Evolutionary conservation across 768 basidiomycete species (phyloP).

Genomic region (Sarcomyxa edulis): DNA sequence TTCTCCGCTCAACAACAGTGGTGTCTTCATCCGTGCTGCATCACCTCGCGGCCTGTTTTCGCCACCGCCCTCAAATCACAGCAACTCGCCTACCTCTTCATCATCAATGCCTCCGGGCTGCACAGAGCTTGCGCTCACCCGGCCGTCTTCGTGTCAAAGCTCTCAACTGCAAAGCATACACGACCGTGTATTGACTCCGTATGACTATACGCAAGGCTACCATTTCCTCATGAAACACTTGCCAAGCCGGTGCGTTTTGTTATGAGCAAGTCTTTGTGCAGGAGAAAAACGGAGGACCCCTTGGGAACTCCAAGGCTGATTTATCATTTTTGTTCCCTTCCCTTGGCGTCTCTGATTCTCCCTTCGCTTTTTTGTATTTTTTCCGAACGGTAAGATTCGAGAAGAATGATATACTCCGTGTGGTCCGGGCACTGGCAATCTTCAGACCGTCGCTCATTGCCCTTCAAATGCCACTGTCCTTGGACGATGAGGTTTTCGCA

Average conservation of each 20-base stretch:
- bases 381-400: conserved; percentile 62
- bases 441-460: conserved; percentile 97
- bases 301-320: conserved; percentile 37
- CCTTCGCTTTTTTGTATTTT: conserved; percentile 14
- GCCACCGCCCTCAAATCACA: conserved; percentile 8
- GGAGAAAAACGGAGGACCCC: conserved; percentile 38
- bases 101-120: conserved; percentile 33
- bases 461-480: conserved; percentile 93
- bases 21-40: too few relatives aligned
- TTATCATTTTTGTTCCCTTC: conserved; percentile 19
- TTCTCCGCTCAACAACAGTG: conserved; percentile 29
- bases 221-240: conserved; percentile 96
- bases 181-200: conserved; percentile 69
- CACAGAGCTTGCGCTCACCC: conserved; percentile 21
- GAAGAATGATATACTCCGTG: conserved; percentile 91
- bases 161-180: conserved; percentile 53
- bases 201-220: conserved; percentile 95
- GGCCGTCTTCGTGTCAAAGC: conserved; percentile 20
- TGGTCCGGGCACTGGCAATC: conserved; percentile 91
- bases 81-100: conserved; percentile 32
- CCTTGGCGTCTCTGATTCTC: conserved; percentile 11
- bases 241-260: conserved; percentile 63
- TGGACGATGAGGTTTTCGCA: conserved; percentile 95
- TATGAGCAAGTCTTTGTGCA: conserved; percentile 22
- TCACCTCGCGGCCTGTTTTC: conserved; percentile 19